phyloP scores from a whole-genome alignment of 2,329 filamentous ascomycete species.

The Fusarium verticillioides region DNA sequence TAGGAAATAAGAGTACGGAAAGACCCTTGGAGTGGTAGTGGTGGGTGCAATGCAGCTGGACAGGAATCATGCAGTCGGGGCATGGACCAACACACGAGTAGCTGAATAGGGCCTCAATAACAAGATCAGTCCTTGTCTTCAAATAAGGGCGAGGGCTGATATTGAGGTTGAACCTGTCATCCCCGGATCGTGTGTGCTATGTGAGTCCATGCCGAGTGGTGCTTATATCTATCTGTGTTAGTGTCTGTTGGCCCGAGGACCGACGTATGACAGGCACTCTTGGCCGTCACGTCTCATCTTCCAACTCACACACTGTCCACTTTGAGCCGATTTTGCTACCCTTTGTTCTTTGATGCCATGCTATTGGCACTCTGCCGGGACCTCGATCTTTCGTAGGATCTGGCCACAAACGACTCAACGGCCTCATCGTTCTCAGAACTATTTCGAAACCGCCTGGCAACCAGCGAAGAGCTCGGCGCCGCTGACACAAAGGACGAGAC shows the following conservation, averaged over 20 bases:
- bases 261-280: conserved; percentile 18
- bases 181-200: conserved; percentile 8
- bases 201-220: conserved; percentile 11
- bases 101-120: conserved; percentile 1
- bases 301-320: not conserved
- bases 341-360: not conserved
- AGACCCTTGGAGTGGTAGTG: not conserved
- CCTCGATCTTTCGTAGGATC: not conserved
- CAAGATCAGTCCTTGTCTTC: conserved; percentile 5
- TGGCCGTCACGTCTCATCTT: conserved; percentile 19
- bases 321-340: not conserved
- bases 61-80: not conserved
- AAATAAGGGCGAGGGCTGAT: conserved; percentile 17
- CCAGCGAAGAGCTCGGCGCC: conserved; percentile 32
- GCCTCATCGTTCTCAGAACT: conserved; percentile 11
- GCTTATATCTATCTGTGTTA: conserved; percentile 23
- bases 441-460: conserved; percentile 24
- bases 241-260: conserved; percentile 16
- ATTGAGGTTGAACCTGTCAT: conserved; percentile 24
- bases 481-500: conserved; percentile 35
- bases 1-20: not conserved
- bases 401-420: conserved; percentile 3
- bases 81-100: conserved; percentile 1
- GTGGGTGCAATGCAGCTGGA: not conserved
- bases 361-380: not conserved